These are phyloP conservation scores for Saccharomycopsis sp. DNA, from an alignment of 805 yeast genomes.

Conservation along the genomic window DNA sequence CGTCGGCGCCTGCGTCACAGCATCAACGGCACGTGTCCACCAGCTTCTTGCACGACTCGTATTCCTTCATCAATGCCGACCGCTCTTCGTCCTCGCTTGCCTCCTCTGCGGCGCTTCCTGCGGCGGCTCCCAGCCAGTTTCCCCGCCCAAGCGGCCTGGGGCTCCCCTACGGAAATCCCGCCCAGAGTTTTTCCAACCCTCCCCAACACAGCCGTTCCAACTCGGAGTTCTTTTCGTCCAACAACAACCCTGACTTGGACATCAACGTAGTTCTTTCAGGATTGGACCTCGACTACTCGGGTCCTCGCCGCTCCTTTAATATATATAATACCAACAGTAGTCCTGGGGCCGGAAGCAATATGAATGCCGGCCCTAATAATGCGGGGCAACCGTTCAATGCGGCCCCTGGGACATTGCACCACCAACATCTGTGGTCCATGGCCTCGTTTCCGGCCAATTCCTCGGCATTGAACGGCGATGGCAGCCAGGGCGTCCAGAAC, in stretches of 20 bases:
- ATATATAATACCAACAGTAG: neutral
- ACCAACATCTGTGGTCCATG: conserved; percentile 16
- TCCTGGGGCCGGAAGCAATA: neutral
- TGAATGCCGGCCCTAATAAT: conserved; percentile 1
- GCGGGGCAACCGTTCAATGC: neutral
- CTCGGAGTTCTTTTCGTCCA: neutral
- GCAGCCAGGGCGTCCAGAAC: neutral
- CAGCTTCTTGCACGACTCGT: conserved; percentile 8
- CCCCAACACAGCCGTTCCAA: neutral
- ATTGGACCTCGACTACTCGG: conserved; percentile 15
- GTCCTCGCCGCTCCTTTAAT: conserved; percentile 5
- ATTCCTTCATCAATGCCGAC: conserved; percentile 1
- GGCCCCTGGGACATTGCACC: neutral
- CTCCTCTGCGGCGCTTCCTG: neutral
- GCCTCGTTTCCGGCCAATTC: neutral
- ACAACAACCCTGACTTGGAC: conserved; percentile 11
- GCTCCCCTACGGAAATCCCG: neutral
- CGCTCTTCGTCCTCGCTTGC: neutral
- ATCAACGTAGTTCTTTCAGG: conserved; percentile 16
- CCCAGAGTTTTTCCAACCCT: neutral
- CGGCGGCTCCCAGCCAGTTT: neutral
- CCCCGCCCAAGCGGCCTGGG: neutral
- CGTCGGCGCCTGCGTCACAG: neutral
- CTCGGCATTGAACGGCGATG: neutral
- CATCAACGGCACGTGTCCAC: conserved; percentile 11